Evolutionary conservation across 2,329 filamentous ascomycete species (phyloP).

Genomic region (Hymenoscyphus albidus): DNA sequence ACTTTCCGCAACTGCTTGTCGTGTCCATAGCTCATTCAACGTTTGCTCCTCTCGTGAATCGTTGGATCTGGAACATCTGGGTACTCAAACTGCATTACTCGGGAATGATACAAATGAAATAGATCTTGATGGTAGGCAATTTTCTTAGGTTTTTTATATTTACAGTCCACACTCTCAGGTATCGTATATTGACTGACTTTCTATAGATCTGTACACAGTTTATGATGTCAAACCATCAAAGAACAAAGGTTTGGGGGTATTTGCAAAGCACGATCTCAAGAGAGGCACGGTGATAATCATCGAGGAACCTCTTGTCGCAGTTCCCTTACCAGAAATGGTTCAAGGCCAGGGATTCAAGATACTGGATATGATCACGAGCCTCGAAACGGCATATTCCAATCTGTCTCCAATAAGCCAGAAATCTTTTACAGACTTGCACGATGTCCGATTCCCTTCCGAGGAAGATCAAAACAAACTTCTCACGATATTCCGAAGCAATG

Average conservation of each 20-base stretch:
- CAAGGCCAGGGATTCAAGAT: constrained; percentile 33
- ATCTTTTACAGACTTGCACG: constrained; percentile 20
- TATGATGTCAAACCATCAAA: constrained; percentile 33
- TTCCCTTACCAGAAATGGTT: constrained; percentile 31
- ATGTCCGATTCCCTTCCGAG: constrained; percentile 19
- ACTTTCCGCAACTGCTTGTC: background rate
- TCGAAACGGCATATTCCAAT: constrained; percentile 24
- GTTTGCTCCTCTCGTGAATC: background rate
- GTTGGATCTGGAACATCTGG: background rate
- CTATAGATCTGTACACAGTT: background rate
- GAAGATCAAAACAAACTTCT: constrained; percentile 30
- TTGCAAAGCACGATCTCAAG: constrained; percentile 37
- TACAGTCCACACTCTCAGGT: background rate
- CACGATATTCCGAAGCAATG: constrained; percentile 25
- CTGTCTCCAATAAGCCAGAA: constrained; percentile 15
- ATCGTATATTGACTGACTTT: background rate
- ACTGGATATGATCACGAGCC: constrained; percentile 35
- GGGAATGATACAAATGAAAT: background rate
- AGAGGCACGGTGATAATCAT: constrained; percentile 39
- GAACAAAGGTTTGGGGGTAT: constrained; percentile 41
- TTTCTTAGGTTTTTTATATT: background rate
- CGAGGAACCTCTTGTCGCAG: constrained; percentile 38
- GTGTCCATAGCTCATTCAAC: background rate
- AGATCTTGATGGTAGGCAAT: background rate
- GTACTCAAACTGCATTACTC: background rate